These are phyloP conservation scores for Syzygium jambos DNA, from an alignment of 345 rosid species.

Conservation along the genomic window DNA sequence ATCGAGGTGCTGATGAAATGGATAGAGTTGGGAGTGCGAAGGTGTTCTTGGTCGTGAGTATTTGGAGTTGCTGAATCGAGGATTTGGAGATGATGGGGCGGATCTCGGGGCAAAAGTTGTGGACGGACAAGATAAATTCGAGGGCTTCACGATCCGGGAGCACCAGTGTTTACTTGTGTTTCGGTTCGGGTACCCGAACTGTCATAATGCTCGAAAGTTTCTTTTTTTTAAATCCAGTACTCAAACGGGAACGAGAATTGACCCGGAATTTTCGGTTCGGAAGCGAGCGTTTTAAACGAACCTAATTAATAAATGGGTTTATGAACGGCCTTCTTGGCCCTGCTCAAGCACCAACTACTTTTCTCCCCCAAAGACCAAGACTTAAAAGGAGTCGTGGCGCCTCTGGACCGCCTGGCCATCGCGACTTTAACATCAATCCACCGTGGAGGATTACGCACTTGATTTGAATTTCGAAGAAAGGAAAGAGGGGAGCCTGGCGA, in stretches of 20 bases:
- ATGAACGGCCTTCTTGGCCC: not conserved
- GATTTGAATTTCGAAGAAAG: not conserved
- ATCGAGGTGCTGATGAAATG: not conserved
- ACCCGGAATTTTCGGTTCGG: not conserved
- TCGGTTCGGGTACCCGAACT: not conserved
- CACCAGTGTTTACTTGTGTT: accelerated
- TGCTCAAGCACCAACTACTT: not conserved
- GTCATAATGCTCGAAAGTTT: not conserved
- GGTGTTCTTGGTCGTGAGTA: not conserved
- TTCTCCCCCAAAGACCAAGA: not conserved
- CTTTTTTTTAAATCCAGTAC: not conserved
- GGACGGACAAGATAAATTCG: not conserved
- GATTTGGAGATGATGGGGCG: too few species aligned
- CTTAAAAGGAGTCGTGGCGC: too few species aligned
- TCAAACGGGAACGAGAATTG: not conserved
- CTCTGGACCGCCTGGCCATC: too few species aligned
- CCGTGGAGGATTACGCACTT: not conserved
- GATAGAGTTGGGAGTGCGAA: not conserved
- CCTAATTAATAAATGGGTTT: not conserved
- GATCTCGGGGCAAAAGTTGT: not conserved
- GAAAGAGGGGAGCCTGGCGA: not conserved
- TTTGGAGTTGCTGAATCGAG: not conserved
- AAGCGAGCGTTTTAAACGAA: not conserved
- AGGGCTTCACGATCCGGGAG: not conserved
- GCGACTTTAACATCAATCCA: not conserved